Percentiles rank a stretch among this genome's conserved stretches.
phyloP scores from a whole-genome alignment of 345 rosid genomes.

The Eucalyptus microcorys region DNA sequence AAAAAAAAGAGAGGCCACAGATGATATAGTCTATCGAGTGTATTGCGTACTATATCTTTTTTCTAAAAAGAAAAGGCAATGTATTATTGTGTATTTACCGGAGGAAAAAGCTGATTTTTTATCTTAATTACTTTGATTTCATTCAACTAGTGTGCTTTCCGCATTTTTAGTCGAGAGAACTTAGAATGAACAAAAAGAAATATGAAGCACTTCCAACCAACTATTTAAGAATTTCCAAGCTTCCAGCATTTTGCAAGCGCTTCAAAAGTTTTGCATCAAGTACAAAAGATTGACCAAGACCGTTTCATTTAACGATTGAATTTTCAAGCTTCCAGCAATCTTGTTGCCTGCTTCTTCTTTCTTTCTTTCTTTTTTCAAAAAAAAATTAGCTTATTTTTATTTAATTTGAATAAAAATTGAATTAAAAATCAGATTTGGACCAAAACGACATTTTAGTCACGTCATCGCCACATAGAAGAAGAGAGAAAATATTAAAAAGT shows the following conservation, averaged over 20 bases:
- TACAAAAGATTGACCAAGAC: neutral
- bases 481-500: too few species aligned
- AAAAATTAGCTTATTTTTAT: too few species aligned
- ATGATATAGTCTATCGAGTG: neutral
- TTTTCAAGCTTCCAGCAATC: neutral
- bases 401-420: too few species aligned
- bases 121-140: neutral
- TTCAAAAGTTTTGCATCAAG: neutral
- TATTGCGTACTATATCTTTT: neutral
- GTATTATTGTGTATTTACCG: neutral
- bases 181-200: neutral
- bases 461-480: too few species aligned
- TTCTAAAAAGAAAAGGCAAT: neutral
- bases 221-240: neutral
- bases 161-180: neutral
- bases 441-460: too few species aligned
- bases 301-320: neutral
- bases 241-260: neutral
- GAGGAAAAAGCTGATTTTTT: neutral
- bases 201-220: neutral
- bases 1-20: neutral
- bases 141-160: neutral
- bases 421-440: too few species aligned
- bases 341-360: too few species aligned
- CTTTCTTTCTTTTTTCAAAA: fast-evolving